These are phyloP conservation scores for Pelargonium cotyledonis DNA, from an alignment of 441 rosid species.

Conservation along the genomic window DNA sequence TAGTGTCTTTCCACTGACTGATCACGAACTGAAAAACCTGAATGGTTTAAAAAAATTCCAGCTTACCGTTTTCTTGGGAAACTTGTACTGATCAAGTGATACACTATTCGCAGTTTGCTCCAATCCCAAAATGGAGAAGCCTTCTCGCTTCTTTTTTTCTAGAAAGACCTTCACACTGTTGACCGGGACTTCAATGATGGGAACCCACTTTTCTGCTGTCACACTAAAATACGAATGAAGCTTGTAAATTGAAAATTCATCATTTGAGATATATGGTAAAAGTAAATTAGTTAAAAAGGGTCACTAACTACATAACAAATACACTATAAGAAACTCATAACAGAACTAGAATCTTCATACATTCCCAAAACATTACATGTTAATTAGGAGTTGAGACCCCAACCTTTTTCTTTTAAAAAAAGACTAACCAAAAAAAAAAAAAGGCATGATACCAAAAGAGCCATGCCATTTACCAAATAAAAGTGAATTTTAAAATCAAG, in stretches of 20 bases:
- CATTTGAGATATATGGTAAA: not conserved
- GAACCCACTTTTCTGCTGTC: slow-evolving; percentile 98
- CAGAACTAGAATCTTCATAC: not conserved
- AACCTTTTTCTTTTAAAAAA: not conserved
- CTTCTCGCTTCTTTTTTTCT: slow-evolving; percentile 83
- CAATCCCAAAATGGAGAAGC: slow-evolving; percentile 84
- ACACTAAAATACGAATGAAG: slow-evolving; percentile 45
- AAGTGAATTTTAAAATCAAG: not conserved
- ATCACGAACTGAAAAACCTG: not conserved
- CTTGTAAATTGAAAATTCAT: slow-evolving; percentile 8
- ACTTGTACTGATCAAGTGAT: slow-evolving; percentile 60
- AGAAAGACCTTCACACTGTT: slow-evolving; percentile 65
- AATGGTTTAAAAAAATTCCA: not conserved
- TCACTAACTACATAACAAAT: not conserved
- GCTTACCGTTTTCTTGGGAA: slow-evolving; percentile 75
- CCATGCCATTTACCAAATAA: not conserved
- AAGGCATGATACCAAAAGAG: not conserved
- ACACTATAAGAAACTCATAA: not conserved
- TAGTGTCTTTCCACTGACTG: not conserved
- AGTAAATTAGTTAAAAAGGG: slow-evolving; percentile 4
- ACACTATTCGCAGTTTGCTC: slow-evolving; percentile 92
- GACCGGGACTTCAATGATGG: slow-evolving; percentile 77
- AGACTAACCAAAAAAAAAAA: not conserved
- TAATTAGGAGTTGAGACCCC: not conserved
- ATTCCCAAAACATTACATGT: not conserved